phyloP scores from a whole-genome alignment of 768 basidiomycete species.

The Psilocybe azurescens region DNA sequence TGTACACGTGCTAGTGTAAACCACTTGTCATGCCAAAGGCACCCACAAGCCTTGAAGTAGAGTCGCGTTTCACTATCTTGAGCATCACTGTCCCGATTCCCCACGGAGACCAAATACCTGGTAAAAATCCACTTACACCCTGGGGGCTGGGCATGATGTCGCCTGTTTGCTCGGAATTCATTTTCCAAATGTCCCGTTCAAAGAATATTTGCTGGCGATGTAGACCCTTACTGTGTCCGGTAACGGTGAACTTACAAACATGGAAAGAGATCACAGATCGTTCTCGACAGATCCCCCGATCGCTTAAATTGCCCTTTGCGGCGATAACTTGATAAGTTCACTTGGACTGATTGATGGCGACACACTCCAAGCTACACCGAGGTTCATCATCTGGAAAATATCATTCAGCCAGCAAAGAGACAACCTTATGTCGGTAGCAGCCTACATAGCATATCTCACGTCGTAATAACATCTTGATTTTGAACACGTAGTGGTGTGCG shows the following conservation, averaged over 20 bases:
- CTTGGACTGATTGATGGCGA: conserved; percentile 17
- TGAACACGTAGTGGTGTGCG: conserved; percentile 19
- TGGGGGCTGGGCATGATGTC: conserved; percentile 17
- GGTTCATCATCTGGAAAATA: conserved; percentile 10
- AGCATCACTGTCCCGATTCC: conserved; percentile 12
- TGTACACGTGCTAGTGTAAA: conserved; percentile 32
- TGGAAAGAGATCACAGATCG: conserved; percentile 23
- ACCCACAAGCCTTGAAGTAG: conserved; percentile 16
- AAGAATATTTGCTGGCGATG: conserved; percentile 19
- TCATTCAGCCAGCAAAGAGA: conserved; percentile 19
- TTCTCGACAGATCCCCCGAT: conserved; percentile 22
- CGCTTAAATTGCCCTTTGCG: conserved; percentile 18
- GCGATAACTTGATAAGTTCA: conserved; percentile 22
- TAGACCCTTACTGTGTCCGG: conserved; percentile 22
- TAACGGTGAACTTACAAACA: conserved; percentile 24
- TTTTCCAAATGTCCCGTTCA: conserved; percentile 11
- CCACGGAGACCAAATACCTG: conserved; percentile 11
- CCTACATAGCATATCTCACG: conserved; percentile 34
- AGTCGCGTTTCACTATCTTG: conserved; percentile 21
- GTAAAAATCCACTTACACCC: conserved; percentile 21
- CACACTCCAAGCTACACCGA: conserved; percentile 10
- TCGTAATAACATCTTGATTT: conserved; percentile 27
- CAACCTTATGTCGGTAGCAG: conserved; percentile 3
- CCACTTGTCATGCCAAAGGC: conserved; percentile 23
- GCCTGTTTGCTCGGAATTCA: conserved; percentile 19